phyloP scores from a whole-genome alignment of 2,329 filamentous ascomycete genomes.

The Coleophoma crateriformis region DNA sequence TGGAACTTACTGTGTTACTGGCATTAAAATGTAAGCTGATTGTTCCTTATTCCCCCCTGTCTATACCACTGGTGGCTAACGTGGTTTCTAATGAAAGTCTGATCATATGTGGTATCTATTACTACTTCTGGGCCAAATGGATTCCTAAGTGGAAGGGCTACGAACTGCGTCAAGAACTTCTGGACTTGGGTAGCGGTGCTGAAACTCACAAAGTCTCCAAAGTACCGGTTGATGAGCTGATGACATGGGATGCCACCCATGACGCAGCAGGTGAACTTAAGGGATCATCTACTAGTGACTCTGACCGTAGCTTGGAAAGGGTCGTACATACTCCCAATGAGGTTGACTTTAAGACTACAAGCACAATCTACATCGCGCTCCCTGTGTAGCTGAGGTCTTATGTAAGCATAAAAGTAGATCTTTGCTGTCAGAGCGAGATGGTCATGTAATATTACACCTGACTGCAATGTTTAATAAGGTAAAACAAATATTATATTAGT shows the following conservation, averaged over 20 bases:
- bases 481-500: too few species aligned
- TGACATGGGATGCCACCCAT: conserved; percentile 52
- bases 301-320: background rate
- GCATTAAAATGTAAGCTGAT: conserved; percentile 54
- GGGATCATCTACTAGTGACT: background rate
- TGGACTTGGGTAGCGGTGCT: conserved; percentile 39
- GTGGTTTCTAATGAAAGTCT: background rate
- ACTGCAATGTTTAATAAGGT: too few species aligned
- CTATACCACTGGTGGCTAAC: background rate
- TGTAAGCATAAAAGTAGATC: background rate
- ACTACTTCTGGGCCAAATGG: conserved; percentile 50
- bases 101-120: conserved; percentile 22
- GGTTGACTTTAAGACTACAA: background rate
- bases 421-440: background rate
- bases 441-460: too few species aligned
- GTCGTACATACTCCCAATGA: background rate
- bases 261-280: conserved; percentile 26
- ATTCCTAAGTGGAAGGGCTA: conserved; percentile 48
- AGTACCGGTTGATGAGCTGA: conserved; percentile 44
- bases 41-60: background rate
- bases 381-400: background rate
- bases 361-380: background rate
- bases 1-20: conserved; percentile 60
- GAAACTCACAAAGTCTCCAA: conserved; percentile 44
- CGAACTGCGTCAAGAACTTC: conserved; percentile 46